Evolutionary conservation across 108 stramenopile species (phyloP), one percentile per base, ranked within the genome.

Genomic region (Pseudonitzschia pungens): DNA sequence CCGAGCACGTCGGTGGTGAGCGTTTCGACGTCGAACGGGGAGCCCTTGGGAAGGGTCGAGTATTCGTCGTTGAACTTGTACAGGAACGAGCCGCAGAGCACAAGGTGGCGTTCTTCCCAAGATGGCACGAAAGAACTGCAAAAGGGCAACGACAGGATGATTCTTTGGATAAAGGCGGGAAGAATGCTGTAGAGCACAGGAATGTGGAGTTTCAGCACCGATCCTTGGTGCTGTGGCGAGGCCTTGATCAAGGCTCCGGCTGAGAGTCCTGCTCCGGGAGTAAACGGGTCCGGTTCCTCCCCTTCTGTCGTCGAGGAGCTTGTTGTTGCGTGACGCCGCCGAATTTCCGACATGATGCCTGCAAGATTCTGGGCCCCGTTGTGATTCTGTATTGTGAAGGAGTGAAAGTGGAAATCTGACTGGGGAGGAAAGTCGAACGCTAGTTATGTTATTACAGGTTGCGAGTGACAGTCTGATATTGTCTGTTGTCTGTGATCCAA

Each of bases 71-170:
- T 72, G 65, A 89, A 93, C 75, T 88, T 84, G 72, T 94, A 94
- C 28, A 94, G 74, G 70, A 86, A 92, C n/a, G 75, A 80, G 43
- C 93, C 93, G 53, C 90, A 66, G 10, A 84, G 79, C 68, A 94
- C 84, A 4, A 94, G 53, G 68, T 87, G 81, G 29, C 93, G 86
- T 67, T 71, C 73, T 52, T 85, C 83, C 93, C 93, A 94, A 10
- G 71, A 62, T 8, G 93, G 93, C 15, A 54, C 62, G 69, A 90
- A 79, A 28, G 74, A 74, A 7, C 48, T 66, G 6, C 85, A 76
- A 67, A 67, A 87, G 33, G 63, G 73, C 41, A 83, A 27, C 6
- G 72, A 57, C 29, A 72, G 50, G 55, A 91, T 70, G 24, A 86
- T 14, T 52, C 76, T 62, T 60, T 84, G 82, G 9, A 94, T 18